These are phyloP conservation scores for Colletotrichum sp. DNA, from an alignment of 2,329 filamentous ascomycete species.

Conservation along the genomic window DNA sequence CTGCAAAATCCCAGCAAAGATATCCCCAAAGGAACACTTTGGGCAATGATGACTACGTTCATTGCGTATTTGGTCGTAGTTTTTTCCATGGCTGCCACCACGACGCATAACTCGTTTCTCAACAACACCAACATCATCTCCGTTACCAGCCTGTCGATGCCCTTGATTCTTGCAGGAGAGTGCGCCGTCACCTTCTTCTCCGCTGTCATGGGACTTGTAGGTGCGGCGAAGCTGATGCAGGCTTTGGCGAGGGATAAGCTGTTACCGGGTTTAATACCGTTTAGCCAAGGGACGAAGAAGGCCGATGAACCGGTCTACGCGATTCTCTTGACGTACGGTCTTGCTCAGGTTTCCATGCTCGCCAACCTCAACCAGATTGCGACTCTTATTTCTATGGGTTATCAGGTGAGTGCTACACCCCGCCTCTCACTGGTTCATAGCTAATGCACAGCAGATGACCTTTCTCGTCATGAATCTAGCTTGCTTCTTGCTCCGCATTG, in stretches of 20 bases:
- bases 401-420: slow-evolving; percentile 60
- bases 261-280: slow-evolving; percentile 75
- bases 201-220: slow-evolving; percentile 85
- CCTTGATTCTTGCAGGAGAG: slow-evolving; percentile 79
- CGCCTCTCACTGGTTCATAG: neutral
- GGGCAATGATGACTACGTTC: slow-evolving; percentile 78
- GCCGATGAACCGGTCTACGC: slow-evolving; percentile 79
- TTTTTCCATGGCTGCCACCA: slow-evolving; percentile 77
- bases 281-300: slow-evolving; percentile 74
- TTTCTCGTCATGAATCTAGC: slow-evolving; percentile 89
- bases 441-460: slow-evolving; percentile 67
- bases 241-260: slow-evolving; percentile 81
- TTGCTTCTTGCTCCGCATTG: slow-evolving; percentile 85
- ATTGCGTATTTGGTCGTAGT: slow-evolving; percentile 78
- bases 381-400: slow-evolving; percentile 89
- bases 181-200: slow-evolving; percentile 86
- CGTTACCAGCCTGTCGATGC: slow-evolving; percentile 76
- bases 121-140: slow-evolving; percentile 81
- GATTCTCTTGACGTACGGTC: slow-evolving; percentile 75
- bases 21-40: slow-evolving; percentile 84
- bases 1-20: slow-evolving; percentile 81
- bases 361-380: slow-evolving; percentile 88
- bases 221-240: slow-evolving; percentile 83
- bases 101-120: slow-evolving; percentile 76
- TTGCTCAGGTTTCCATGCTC: slow-evolving; percentile 81